Evolutionary conservation across 208 protist species (phyloP), one percentile per base, ranked within the genome.

Genomic region (Trypanosoma mega): DNA sequence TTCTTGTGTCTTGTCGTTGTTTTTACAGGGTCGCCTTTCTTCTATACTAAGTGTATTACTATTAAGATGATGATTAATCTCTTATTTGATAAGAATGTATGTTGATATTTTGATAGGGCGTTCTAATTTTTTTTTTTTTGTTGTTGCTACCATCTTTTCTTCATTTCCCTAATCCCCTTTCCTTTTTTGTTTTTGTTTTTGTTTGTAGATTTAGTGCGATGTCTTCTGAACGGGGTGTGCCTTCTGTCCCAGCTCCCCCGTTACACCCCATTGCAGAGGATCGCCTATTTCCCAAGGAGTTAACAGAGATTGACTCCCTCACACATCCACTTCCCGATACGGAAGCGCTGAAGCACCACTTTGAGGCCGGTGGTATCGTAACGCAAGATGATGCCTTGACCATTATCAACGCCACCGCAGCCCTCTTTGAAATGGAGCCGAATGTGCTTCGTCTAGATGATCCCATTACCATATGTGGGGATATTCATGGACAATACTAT

Each of bases 401-500:
- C 11, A 3, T 66, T 24, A 66, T 66, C 37, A 47, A 31, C 11
- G 8, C 23, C 39, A 48, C 48, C 20, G 24, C 47, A 6, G 6
- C 12, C 1, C 20, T 66, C 7, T 56, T 66, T 56, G 24, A 60
- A 92, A 95, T 46, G 5, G 82, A 92, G 43, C 69, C 69, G 2
- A 92, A 92, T 51, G 46, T 76, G 3, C 70, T 92, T 7, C 20
- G 33, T 1, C 48, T 89, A 11, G 33, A 74, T 26, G 73, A 82
- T n/a, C 76, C 82, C 5, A 60, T 97, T 0, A 94, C 87, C 5
- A 76, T 98, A 18, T 88, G 97, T 7, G 96, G 96, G 21, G 93
- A 98, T 67, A 65, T 98, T 37, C 92, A 98, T 64, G 96, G 95
- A 37, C 96, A 98, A 68, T 90, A 90, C 47, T 86, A 91, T 55